Conservation (phyloP, 768 basidiomycete species). For the Rhodotorula babjevae region DNA sequence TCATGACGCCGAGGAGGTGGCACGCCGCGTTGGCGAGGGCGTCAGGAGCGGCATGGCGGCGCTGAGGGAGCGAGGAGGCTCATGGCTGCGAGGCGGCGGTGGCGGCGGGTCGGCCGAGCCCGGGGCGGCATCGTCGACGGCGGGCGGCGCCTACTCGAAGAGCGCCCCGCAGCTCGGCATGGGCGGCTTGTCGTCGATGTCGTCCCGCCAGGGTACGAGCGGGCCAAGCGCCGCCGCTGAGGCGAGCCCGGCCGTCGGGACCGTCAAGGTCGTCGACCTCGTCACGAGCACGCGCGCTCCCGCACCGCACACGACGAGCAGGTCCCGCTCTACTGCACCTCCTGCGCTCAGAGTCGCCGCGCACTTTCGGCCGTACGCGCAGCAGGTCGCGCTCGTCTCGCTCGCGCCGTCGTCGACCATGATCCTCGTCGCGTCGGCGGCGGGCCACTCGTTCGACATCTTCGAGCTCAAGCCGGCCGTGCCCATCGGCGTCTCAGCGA, state of each 20-base stretch:
- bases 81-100: background rate
- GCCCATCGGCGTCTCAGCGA: background rate
- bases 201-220: background rate
- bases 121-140: background rate
- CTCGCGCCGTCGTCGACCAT: slow-evolving; percentile 30
- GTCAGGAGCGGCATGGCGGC: slow-evolving; percentile 37
- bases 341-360: slow-evolving; percentile 10
- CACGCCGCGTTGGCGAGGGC: slow-evolving; percentile 31
- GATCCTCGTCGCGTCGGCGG: slow-evolving; percentile 29
- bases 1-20: slow-evolving; percentile 27
- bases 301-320: background rate
- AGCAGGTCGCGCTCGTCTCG: slow-evolving; percentile 36
- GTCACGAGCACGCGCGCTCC: background rate
- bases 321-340: background rate
- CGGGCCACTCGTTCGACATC: slow-evolving; percentile 38
- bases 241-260: background rate
- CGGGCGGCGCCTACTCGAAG: slow-evolving; percentile 20
- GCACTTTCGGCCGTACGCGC: slow-evolving; percentile 38
- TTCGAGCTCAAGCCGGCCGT: slow-evolving; percentile 40
- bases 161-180: background rate
- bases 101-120: no score
- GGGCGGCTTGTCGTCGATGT: background rate
- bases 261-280: slow-evolving; percentile 39
- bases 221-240: background rate
- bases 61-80: slow-evolving; percentile 15